phyloP scores from a whole-genome alignment of 805 yeast genomes.

The Limtongia smithiae region DNA sequence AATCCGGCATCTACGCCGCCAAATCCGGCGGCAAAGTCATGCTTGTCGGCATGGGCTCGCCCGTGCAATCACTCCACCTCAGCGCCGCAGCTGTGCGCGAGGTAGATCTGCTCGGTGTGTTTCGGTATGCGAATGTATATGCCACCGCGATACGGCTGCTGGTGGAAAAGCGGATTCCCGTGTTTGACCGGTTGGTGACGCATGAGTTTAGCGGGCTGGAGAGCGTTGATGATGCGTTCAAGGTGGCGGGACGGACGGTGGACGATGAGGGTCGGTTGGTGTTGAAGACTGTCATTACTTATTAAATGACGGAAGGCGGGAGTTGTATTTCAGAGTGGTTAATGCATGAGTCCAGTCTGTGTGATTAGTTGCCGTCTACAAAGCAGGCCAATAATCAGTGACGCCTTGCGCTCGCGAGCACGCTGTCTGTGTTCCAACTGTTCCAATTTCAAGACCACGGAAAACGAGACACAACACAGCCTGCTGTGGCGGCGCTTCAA shows the following conservation, averaged over 20 bases:
- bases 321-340: too few relatives aligned
- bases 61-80: slow-evolving; percentile 46
- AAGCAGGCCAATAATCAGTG: too few relatives aligned
- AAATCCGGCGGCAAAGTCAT: slow-evolving; percentile 47
- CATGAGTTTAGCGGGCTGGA: slow-evolving; percentile 47
- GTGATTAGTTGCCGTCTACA: too few relatives aligned
- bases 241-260: slow-evolving; percentile 33
- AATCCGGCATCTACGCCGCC: slow-evolving; percentile 44
- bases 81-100: slow-evolving; percentile 51
- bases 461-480: too few relatives aligned
- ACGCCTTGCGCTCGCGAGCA: too few relatives aligned
- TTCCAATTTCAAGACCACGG: too few relatives aligned
- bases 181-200: slow-evolving; percentile 47
- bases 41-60: slow-evolving; percentile 51
- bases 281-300: slow-evolving; percentile 31
- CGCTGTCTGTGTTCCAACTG: too few relatives aligned
- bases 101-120: slow-evolving; percentile 47
- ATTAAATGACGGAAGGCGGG: too few relatives aligned
- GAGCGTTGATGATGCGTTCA: slow-evolving; percentile 46
- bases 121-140: slow-evolving; percentile 54
- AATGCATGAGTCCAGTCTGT: too few relatives aligned
- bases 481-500: too few relatives aligned
- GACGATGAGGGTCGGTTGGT: slow-evolving; percentile 34
- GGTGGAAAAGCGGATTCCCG: slow-evolving; percentile 42
- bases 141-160: slow-evolving; percentile 49